These are phyloP conservation scores for Coemansia sp. DNA, from an alignment of 192 early-diverging fungal species.

Conservation along the genomic window DNA sequence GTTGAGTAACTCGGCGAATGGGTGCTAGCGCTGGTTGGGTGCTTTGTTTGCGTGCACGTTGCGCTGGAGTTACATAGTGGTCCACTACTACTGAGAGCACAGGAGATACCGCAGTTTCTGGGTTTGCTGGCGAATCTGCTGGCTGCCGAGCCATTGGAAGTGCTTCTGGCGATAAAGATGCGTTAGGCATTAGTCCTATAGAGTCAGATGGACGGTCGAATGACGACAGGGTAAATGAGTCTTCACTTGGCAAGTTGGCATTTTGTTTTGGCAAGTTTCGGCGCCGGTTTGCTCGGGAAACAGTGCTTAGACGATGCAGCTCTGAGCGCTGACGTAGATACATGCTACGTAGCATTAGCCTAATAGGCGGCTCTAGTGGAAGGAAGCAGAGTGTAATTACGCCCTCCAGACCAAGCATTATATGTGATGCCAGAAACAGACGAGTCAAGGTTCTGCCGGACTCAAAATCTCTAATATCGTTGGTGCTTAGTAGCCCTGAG, in stretches of 20 bases:
- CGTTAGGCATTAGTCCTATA: too few relatives aligned
- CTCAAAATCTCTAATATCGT: neutral
- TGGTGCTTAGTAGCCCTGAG: neutral
- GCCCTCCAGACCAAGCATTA: slow-evolving; percentile 49
- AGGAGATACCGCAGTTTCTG: neutral
- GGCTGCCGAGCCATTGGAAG: neutral
- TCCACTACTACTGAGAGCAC: slow-evolving; percentile 8
- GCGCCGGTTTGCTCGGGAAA: slow-evolving; percentile 8
- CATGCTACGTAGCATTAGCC: slow-evolving; percentile 38
- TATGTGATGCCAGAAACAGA: slow-evolving; percentile 36
- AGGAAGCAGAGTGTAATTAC: slow-evolving; percentile 42
- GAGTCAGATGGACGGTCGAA: neutral
- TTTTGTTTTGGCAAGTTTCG: slow-evolving; percentile 8
- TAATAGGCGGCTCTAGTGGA: slow-evolving; percentile 47
- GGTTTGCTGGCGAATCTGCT: neutral
- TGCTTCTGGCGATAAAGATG: too few relatives aligned
- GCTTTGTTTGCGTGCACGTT: neutral
- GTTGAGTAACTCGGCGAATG: slow-evolving; percentile 5
- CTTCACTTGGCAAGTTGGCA: slow-evolving; percentile 1
- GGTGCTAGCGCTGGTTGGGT: neutral
- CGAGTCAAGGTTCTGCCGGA: slow-evolving; percentile 22
- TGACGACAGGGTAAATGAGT: slow-evolving; percentile 13
- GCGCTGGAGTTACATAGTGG: slow-evolving; percentile 6
- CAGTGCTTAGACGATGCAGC: slow-evolving; percentile 25
- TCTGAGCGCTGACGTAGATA: slow-evolving; percentile 30